These are phyloP conservation scores for Aspergillus eucalypticola DNA, from an alignment of 2,329 filamentous ascomycete species.

Conservation along the genomic window DNA sequence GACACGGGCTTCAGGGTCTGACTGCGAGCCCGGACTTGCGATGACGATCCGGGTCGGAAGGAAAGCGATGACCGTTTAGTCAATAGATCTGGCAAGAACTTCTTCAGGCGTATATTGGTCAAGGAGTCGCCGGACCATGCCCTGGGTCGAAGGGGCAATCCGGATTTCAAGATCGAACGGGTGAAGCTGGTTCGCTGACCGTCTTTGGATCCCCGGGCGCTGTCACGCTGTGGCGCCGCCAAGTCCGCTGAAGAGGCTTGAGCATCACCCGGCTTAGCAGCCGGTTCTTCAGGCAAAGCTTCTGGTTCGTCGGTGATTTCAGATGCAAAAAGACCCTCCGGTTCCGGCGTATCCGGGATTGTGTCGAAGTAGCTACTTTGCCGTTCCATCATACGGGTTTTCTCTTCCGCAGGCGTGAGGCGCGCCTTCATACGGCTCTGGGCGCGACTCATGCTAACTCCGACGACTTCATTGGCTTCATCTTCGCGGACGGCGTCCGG, in stretches of 20 bases:
- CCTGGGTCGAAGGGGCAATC: conserved; percentile 35
- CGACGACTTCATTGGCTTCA: conserved; percentile 49
- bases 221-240: not conserved
- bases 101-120: conserved; percentile 32
- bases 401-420: conserved; percentile 60
- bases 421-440: conserved; percentile 60
- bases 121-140: conserved; percentile 39
- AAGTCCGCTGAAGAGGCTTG: not conserved
- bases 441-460: conserved; percentile 59
- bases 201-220: conserved; percentile 9
- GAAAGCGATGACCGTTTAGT: conserved; percentile 34
- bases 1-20: conserved; percentile 26
- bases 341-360: conserved; percentile 35
- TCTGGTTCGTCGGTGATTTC: conserved; percentile 39
- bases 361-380: conserved; percentile 51
- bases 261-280: not conserved
- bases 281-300: conserved; percentile 17
- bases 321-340: conserved; percentile 32
- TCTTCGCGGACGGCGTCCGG: conserved; percentile 33
- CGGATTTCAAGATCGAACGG: conserved; percentile 35
- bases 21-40: conserved; percentile 31
- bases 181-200: conserved; percentile 35
- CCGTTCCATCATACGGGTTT: conserved; percentile 57
- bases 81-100: conserved; percentile 39
- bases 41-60: conserved; percentile 27